Conservation (phyloP, 257 asterid species). For the Osmanthus fragrans region DNA sequence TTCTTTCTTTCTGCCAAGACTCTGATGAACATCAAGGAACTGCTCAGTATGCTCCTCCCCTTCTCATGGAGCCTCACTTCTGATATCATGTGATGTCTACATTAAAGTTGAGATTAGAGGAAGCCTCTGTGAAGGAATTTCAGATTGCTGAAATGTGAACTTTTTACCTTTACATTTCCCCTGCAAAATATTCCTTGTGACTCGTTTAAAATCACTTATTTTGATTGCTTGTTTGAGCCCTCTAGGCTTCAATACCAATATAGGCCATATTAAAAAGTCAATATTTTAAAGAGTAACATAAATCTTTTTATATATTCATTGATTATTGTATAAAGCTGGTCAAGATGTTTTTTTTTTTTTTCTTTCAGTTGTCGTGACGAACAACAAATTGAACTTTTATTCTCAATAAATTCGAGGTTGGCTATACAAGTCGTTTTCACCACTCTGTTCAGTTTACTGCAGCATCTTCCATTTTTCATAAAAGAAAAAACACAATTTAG, state of each 20-base stretch:
- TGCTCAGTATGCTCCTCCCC: slow-evolving; percentile 90
- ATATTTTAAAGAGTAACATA: no score
- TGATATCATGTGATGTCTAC: slow-evolving; percentile 6
- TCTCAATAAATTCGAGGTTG: not conserved
- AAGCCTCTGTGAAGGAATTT: slow-evolving; percentile 7
- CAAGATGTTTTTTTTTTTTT: no score
- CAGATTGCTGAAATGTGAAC: not conserved
- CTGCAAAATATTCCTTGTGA: not conserved
- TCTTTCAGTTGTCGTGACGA: not conserved
- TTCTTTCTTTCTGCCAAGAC: slow-evolving; percentile 95
- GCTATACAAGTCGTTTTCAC: not conserved
- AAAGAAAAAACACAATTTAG: no score
- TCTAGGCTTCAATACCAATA: no score
- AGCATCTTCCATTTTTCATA: no score
- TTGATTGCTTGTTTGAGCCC: no score
- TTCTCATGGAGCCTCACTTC: slow-evolving; percentile 50
- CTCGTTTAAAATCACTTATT: no score
- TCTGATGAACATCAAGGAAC: slow-evolving; percentile 98
- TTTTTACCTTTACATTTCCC: not conserved
- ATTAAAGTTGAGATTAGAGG: slow-evolving; percentile 15
- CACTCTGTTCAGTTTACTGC: no score
- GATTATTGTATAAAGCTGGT: no score
- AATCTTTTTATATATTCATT: no score
- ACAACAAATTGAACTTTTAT: not conserved
- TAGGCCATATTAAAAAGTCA: no score